phyloP scores from a whole-genome alignment of 106 monocot genomes.

The Platanthera guangdongensis region DNA sequence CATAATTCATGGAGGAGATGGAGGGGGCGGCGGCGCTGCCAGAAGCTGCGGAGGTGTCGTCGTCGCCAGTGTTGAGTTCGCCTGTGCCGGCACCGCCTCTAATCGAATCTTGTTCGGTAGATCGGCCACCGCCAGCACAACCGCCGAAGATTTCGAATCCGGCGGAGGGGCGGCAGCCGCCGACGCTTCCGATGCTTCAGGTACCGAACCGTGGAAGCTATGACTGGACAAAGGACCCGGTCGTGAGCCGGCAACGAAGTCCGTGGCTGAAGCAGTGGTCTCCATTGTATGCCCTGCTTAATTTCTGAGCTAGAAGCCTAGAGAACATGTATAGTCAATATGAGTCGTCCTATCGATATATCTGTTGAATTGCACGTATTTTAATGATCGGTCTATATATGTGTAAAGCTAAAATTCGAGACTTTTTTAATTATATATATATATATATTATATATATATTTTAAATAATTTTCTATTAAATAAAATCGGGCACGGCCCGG shows the following conservation, averaged over 20 bases:
- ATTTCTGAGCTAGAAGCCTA: conserved; percentile 23
- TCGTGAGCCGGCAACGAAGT: conserved; percentile 45
- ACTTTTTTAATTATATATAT: too few relatives aligned
- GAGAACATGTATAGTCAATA: too few relatives aligned
- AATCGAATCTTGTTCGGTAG: too few relatives aligned
- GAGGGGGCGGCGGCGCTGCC: background rate
- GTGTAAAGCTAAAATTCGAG: background rate
- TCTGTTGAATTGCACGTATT: background rate
- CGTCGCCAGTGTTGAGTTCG: background rate
- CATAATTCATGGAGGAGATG: background rate
- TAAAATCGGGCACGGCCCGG: too few relatives aligned
- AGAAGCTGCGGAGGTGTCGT: background rate
- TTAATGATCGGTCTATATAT: background rate
- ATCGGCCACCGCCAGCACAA: background rate
- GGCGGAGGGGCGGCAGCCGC: background rate
- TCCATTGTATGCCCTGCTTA: conserved; percentile 42
- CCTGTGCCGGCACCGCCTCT: too few relatives aligned
- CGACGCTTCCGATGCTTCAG: conserved; percentile 23
- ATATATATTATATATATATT: background rate
- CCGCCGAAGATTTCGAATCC: background rate
- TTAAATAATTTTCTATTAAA: background rate
- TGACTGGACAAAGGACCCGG: conserved; percentile 49
- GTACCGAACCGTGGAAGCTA: conserved; percentile 21
- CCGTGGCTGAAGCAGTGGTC: conserved; percentile 56
- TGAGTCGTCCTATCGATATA: too few relatives aligned